Evolutionary conservation across 1,284 basidiomycete species (phyloP).

Genomic region (Irpex sp.): DNA sequence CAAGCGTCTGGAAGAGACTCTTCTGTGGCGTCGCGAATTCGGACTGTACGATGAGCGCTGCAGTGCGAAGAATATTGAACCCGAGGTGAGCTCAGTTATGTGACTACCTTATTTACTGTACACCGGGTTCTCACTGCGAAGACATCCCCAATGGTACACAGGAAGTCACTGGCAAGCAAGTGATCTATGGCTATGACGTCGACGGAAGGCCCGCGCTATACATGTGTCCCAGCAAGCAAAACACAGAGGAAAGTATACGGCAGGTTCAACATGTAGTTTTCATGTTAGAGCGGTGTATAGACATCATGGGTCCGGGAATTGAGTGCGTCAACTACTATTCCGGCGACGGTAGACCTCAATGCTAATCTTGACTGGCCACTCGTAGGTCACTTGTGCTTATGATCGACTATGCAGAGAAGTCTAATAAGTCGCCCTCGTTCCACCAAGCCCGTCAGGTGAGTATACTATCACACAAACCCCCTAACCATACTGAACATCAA

Average conservation of each 20-base stretch:
- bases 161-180: conserved; percentile 71
- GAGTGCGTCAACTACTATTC: conserved; percentile 45
- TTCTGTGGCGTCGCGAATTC: conserved; percentile 71
- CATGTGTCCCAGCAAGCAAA: conserved; percentile 79
- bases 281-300: conserved; percentile 65
- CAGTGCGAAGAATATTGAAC: conserved; percentile 56
- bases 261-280: conserved; percentile 78
- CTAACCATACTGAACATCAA: background rate
- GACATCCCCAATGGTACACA: too few species aligned
- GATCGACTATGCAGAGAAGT: conserved; percentile 79
- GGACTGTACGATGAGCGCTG: conserved; percentile 53
- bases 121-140: background rate
- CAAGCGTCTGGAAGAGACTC: conserved; percentile 57
- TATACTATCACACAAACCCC: background rate
- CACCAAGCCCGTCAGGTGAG: conserved; percentile 47
- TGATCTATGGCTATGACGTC: conserved; percentile 72
- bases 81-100: conserved; percentile 68
- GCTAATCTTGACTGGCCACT: background rate
- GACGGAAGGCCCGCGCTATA: conserved; percentile 68
- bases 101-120: too few species aligned
- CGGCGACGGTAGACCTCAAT: background rate
- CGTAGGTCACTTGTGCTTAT: conserved; percentile 64
- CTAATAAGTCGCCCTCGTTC: conserved; percentile 65
- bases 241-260: conserved; percentile 67
- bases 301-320: conserved; percentile 70